Percentiles rank a stretch among this genome's conserved stretches.
These are phyloP conservation scores for Neopestalotiopsis sp. DNA, from an alignment of 2,329 filamentous ascomycete genomes.

Conservation along the genomic window DNA sequence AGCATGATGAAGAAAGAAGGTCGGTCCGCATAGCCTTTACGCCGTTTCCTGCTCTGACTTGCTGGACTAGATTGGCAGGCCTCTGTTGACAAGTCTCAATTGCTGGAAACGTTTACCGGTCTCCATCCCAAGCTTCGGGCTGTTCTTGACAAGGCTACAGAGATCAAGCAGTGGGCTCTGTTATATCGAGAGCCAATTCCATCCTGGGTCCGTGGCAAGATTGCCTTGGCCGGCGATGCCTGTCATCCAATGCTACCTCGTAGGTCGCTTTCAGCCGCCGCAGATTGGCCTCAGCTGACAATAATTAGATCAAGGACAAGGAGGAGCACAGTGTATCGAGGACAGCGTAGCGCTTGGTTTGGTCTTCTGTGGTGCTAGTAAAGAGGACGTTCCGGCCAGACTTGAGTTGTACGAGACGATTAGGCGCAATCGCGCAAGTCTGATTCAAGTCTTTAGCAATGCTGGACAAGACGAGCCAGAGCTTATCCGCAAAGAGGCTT, in stretches of 20 bases:
- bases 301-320: slow-evolving; percentile 32
- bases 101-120: slow-evolving; percentile 18
- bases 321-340: slow-evolving; percentile 40
- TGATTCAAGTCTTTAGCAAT: slow-evolving; percentile 41
- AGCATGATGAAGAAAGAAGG: slow-evolving; percentile 21
- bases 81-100: slow-evolving; percentile 22
- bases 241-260: slow-evolving; percentile 34
- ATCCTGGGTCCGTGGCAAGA: slow-evolving; percentile 29
- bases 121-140: slow-evolving; percentile 21
- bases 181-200: slow-evolving; percentile 35
- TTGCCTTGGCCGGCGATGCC: slow-evolving; percentile 30
- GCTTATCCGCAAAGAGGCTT: slow-evolving; percentile 33
- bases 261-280: slow-evolving; percentile 8
- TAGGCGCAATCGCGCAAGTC: slow-evolving; percentile 35
- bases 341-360: slow-evolving; percentile 39
- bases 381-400: slow-evolving; percentile 26
- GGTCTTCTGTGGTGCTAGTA: slow-evolving; percentile 29
- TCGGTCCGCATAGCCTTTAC: neutral
- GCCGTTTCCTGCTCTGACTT: neutral
- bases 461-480: slow-evolving; percentile 39
- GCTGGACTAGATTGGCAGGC: slow-evolving; percentile 26
- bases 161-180: slow-evolving; percentile 36
- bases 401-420: slow-evolving; percentile 37
- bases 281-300: neutral
- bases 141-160: slow-evolving; percentile 30